These are phyloP conservation scores for Rhodotorula sp. DNA, from an alignment of 1,284 basidiomycete species.

Conservation along the genomic window DNA sequence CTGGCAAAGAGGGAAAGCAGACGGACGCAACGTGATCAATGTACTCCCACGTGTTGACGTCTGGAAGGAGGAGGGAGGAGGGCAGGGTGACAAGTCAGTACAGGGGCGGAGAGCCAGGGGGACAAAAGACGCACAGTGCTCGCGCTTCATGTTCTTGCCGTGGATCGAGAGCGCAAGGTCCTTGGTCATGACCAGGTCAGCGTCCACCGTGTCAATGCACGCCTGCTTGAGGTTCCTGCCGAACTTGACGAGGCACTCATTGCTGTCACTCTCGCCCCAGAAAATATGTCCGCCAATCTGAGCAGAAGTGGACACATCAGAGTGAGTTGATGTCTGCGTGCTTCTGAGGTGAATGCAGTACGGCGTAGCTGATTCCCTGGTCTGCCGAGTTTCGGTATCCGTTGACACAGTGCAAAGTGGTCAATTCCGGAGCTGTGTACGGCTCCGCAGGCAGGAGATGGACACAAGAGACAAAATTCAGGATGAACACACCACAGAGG, in stretches of 20 bases:
- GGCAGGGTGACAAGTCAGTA: neutral
- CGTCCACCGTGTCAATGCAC: constrained; percentile 89
- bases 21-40: constrained; percentile 64
- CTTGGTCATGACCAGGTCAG: constrained; percentile 44
- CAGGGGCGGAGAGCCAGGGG: neutral
- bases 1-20: neutral
- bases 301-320: constrained; percentile 96
- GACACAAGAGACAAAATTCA: too few species aligned
- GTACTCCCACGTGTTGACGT: constrained; percentile 87
- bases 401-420: too few species aligned
- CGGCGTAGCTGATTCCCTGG: too few species aligned
- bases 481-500: too few species aligned
- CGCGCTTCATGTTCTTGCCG: constrained; percentile 75
- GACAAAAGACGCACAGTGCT: constrained; percentile 72
- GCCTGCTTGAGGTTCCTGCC: constrained; percentile 78
- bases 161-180: constrained; percentile 91
- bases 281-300: constrained; percentile 84
- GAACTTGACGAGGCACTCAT: constrained; percentile 73
- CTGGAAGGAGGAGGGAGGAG: constrained; percentile 48
- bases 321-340: constrained; percentile 94
- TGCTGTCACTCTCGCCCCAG: constrained; percentile 87
- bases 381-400: too few species aligned
- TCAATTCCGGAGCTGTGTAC: too few species aligned
- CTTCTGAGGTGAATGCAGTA: constrained; percentile 93
- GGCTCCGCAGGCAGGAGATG: too few species aligned